Evolutionary conservation across 2,329 filamentous ascomycete species (phyloP).

Genomic region (Phialophora tarda): DNA sequence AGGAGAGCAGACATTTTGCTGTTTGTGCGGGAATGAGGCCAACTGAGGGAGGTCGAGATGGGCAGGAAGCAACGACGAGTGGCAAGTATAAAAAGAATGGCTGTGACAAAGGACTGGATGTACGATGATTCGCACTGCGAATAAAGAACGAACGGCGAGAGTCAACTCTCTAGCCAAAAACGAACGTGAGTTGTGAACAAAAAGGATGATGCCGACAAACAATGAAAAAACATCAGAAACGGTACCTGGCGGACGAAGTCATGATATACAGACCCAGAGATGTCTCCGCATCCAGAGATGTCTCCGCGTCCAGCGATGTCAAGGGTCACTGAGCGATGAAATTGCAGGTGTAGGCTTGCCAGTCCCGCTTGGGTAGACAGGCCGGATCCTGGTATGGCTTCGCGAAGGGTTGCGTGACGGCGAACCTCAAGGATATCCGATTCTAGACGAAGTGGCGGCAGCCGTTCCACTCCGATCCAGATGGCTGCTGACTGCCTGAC

Average conservation of each 20-base stretch:
- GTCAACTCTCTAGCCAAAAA: conserved; percentile 36
- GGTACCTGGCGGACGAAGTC: conserved; percentile 9
- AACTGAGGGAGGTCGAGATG: conserved; percentile 8
- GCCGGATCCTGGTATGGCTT: conserved; percentile 9
- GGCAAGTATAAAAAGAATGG: conserved; percentile 28
- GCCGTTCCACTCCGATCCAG: conserved; percentile 22
- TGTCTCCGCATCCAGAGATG: neutral
- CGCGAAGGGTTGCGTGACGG: conserved; percentile 12
- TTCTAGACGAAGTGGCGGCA: conserved; percentile 8
- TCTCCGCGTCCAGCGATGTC: conserved; percentile 3
- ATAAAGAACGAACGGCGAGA: conserved; percentile 37
- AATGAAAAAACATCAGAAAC: conserved; percentile 19
- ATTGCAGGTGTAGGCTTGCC: conserved; percentile 29
- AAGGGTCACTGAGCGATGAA: conserved; percentile 14
- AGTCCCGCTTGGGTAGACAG: conserved; percentile 6
- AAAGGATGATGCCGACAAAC: conserved; percentile 25
- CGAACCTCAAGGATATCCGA: conserved; percentile 2
- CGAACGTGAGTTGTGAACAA: conserved; percentile 30
- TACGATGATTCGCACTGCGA: conserved; percentile 34
- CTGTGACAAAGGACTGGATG: conserved; percentile 31
- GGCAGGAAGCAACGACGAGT: conserved; percentile 26
- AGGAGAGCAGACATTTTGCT: conserved; percentile 32
- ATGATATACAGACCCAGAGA: conserved; percentile 20
- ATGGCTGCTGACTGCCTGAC: conserved; percentile 11
- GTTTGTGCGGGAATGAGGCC: neutral